Percentiles rank a stretch among this genome's conserved stretches.
phyloP scores from a whole-genome alignment of 495 filamentous ascomycete species.

The Trichodelitschia bisporula region DNA sequence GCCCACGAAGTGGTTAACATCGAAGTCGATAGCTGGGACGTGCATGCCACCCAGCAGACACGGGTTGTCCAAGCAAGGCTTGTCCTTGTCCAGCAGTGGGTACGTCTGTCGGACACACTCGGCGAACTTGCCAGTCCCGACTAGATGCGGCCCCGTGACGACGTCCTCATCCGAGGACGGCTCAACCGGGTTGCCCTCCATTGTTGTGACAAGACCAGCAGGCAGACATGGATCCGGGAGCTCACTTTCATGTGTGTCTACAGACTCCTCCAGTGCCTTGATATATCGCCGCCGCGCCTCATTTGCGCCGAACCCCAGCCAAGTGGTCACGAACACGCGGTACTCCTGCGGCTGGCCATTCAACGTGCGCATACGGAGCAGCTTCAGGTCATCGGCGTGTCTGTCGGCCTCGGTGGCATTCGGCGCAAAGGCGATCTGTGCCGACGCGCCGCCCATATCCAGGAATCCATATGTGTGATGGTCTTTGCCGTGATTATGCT shows the following conservation, averaged over 20 bases:
- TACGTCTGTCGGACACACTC: slow-evolving; percentile 65
- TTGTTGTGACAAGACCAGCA: slow-evolving; percentile 40
- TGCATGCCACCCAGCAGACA: slow-evolving; percentile 78
- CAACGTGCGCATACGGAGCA: slow-evolving; percentile 61
- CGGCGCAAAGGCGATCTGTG: slow-evolving; percentile 92
- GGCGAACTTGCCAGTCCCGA: slow-evolving; percentile 69
- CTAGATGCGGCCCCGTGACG: slow-evolving; percentile 23
- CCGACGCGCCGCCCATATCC: slow-evolving; percentile 94
- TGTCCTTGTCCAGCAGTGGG: slow-evolving; percentile 75
- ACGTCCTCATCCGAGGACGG: slow-evolving; percentile 15
- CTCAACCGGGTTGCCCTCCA: slow-evolving; percentile 17
- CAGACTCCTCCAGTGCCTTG: slow-evolving; percentile 35
- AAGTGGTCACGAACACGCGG: slow-evolving; percentile 80
- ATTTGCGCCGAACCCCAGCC: slow-evolving; percentile 89
- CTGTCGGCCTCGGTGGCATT: slow-evolving; percentile 78
- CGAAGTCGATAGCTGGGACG: slow-evolving; percentile 88
- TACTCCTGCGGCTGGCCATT: slow-evolving; percentile 57
- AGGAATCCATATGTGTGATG: slow-evolving; percentile 95
- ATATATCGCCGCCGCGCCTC: slow-evolving; percentile 70
- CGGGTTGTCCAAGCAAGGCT: slow-evolving; percentile 56
- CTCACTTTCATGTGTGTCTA: slow-evolving; percentile 29
- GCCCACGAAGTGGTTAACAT: slow-evolving; percentile 93
- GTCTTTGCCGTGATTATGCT: slow-evolving; percentile 55
- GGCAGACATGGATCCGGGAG: slow-evolving; percentile 86
- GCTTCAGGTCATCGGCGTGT: slow-evolving; percentile 70